Base-by-base conservation (phyloP, 2,329 filamentous ascomycete genomes). In the Phyllosticta paracitricarpa region DNA sequence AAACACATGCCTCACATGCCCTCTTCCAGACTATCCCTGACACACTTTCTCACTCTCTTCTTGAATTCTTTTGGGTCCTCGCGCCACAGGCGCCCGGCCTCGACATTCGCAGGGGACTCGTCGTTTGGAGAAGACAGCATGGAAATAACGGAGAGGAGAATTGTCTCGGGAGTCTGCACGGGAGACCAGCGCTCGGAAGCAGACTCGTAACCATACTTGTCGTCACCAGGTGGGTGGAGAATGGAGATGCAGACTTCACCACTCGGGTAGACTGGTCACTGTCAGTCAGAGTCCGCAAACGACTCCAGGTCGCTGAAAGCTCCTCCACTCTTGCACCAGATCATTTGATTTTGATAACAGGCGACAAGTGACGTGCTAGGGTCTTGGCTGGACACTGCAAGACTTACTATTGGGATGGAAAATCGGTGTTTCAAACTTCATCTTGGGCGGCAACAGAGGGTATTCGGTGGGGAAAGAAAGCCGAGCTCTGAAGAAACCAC, bases 121-220 rank as follows among this genome's bases (percentile, higher is more conserved):
- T 97, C 93, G 75, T 97, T 97, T 63, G 93, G 92, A 77, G 96
- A 92, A 0, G 92, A 92, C 54, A 97, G 84, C 92, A 97, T 97
- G 76, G 91, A 96, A 88, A 97, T 97, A 63, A 97, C 93, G 56
- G 87, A 91, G 62, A 97, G 91, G 67, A 97, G 81, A 67, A 97
- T 97, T 81, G 97, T 97, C 78, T 97, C 94, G 67, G 97, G 93
- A 63, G 89, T 94, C 78, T 97, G 94, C 65, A 97, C 96, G 12
- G 93, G 93, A 28, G 89, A 93, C 93, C 93, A 97, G 65, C 93
- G 87, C 79, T 97, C 94, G 1, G 89, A 91, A 7, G 94, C 93
- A 69, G 93, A 89, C 76, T 97, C 93, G 82, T 97, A 97, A 79
- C 96, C 92, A 78, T 97, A 97, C 60, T 94, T 94, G 76, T 97